Evolutionary conservation across 306 rosid species (phyloP).

Genomic region (Ormosia semicastrata): DNA sequence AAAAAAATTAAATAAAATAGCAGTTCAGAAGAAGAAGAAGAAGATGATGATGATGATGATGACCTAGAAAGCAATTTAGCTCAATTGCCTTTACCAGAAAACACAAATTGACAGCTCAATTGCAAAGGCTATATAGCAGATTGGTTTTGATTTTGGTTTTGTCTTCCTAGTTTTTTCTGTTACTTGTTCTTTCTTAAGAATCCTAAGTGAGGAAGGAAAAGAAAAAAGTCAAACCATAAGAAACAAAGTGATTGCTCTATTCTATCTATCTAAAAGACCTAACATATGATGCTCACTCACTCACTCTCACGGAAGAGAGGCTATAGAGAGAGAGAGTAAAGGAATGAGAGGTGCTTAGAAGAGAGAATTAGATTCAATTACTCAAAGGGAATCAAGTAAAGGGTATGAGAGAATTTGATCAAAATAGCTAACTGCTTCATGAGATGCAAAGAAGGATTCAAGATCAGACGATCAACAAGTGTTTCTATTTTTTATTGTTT

Average conservation of each 20-base stretch:
- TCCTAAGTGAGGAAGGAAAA: neutral
- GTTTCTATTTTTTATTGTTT: neutral
- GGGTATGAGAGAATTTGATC: slow-evolving; percentile 28
- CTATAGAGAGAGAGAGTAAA: neutral
- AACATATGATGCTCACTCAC: slow-evolving; percentile 15
- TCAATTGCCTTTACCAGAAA: neutral
- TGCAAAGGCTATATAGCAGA: neutral
- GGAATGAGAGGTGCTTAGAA: slow-evolving; percentile 12
- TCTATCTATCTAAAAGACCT: slow-evolving; percentile 22
- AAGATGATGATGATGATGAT: neutral
- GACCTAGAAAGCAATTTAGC: neutral
- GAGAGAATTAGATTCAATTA: slow-evolving; percentile 50
- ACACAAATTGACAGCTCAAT: too few species aligned
- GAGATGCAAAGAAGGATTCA: neutral
- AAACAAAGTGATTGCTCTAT: neutral
- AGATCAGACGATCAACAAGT: slow-evolving; percentile 33
- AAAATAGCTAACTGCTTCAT: neutral
- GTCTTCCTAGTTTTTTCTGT: neutral
- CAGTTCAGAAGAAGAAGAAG: neutral
- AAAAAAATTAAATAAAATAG: neutral
- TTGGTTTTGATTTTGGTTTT: neutral
- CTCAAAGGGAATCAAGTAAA: slow-evolving; percentile 41
- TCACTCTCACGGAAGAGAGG: slow-evolving; percentile 1
- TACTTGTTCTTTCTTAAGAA: neutral
- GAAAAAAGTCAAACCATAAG: slow-evolving; percentile 37